phyloP scores from a whole-genome alignment of 495 filamentous ascomycete species.

The Xylaria grammica region DNA sequence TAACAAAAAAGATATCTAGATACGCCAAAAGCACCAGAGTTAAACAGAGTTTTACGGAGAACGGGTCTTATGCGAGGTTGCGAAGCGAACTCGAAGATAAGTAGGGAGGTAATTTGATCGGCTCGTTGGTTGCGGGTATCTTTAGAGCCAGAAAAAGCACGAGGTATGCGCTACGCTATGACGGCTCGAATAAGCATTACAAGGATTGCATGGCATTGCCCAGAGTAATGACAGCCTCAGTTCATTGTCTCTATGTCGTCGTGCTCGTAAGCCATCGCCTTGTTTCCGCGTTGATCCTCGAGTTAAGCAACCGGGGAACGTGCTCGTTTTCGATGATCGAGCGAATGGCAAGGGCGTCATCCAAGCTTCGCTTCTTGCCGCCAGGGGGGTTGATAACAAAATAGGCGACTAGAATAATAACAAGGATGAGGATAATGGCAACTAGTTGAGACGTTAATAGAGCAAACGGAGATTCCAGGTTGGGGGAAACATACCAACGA shows the following conservation, averaged over 20 bases:
- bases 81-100: conserved; percentile 12
- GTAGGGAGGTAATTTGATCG: not conserved
- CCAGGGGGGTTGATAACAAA: conserved; percentile 36
- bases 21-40: conserved; percentile 1
- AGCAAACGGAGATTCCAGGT: not conserved
- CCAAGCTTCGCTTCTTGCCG: conserved; percentile 33
- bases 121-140: conserved; percentile 15
- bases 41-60: conserved; percentile 1
- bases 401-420: conserved; percentile 54
- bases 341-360: conserved; percentile 30
- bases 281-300: conserved; percentile 30
- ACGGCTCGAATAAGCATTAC: not conserved
- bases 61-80: not conserved
- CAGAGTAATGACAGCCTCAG: conserved; percentile 11
- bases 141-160: conserved; percentile 4
- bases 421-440: conserved; percentile 56
- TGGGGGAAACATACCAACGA: conserved; percentile 67
- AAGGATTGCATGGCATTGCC: not conserved
- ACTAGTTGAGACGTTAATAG: conserved; percentile 43
- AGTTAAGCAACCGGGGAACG: conserved; percentile 25
- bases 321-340: conserved; percentile 24
- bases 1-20: not conserved
- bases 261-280: conserved; percentile 25
- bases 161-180: not conserved
- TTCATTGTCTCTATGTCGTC: conserved; percentile 1